phyloP scores from a whole-genome alignment of 2,329 filamentous ascomycete genomes.

The Pseudocercospora fuligena region DNA sequence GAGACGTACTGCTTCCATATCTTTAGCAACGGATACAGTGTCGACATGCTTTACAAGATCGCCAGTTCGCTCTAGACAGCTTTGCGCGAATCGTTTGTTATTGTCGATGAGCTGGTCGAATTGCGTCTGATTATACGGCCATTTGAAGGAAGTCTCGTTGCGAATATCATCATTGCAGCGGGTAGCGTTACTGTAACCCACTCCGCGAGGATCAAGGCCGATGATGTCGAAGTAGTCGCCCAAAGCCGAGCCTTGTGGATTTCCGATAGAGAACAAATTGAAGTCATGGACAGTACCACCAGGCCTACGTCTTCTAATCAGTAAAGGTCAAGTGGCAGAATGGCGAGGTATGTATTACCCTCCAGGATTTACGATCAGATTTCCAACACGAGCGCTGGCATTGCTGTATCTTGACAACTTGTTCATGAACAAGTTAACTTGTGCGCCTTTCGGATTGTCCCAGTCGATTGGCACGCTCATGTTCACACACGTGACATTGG shows the following conservation, averaged over 20 bases:
- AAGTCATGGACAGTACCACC: neutral
- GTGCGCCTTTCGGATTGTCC: neutral
- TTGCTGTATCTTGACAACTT: neutral
- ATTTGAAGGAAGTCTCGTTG: constrained; percentile 19
- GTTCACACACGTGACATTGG: neutral
- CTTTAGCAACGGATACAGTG: constrained; percentile 44
- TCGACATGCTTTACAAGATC: constrained; percentile 50
- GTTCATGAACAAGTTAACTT: neutral
- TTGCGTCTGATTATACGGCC: constrained; percentile 46
- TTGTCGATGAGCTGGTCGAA: constrained; percentile 46
- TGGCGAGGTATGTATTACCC: neutral
- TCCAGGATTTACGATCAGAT: constrained; percentile 1
- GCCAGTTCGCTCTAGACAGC: constrained; percentile 48
- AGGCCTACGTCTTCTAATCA: neutral
- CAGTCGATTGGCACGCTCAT: constrained; percentile 5
- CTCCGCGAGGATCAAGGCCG: constrained; percentile 10
- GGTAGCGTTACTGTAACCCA: constrained; percentile 2
- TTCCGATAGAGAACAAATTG: neutral
- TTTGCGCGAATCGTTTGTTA: constrained; percentile 48
- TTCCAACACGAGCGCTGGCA: neutral
- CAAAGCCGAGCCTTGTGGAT: neutral
- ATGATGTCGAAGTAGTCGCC: constrained; percentile 4
- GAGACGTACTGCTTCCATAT: constrained; percentile 44
- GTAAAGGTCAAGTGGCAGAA: neutral
- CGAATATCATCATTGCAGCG: neutral